These are phyloP conservation scores for Pyrus pyrifolia DNA, from an alignment of 306 rosid species.

Conservation along the genomic window DNA sequence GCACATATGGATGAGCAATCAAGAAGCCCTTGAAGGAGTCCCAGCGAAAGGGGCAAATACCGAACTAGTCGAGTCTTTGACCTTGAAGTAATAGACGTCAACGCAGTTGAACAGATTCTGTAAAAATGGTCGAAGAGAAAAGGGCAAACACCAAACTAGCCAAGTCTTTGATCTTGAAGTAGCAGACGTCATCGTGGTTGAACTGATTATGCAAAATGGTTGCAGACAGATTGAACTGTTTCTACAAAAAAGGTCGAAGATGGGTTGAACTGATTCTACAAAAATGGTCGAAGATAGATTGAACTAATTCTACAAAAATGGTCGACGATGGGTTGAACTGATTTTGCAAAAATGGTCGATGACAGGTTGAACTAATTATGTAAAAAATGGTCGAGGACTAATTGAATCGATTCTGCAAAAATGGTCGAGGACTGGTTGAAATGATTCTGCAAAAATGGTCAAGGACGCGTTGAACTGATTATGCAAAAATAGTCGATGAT, in stretches of 20 bases:
- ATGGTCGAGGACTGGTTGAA: rapidly evolving
- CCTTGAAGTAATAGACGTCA: slow-evolving; percentile 72
- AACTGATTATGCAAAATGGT: slow-evolving; percentile 14
- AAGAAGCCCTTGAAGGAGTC: slow-evolving; percentile 45
- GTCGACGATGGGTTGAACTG: too few relatives aligned
- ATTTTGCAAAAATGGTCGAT: too few relatives aligned
- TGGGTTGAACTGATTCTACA: too few relatives aligned
- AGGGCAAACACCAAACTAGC: slow-evolving; percentile 91
- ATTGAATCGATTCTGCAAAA: too few relatives aligned
- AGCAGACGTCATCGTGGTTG: slow-evolving; percentile 68
- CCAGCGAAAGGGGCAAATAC: slow-evolving; percentile 89
- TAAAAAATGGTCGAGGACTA: too few relatives aligned
- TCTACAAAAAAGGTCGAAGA: too few relatives aligned
- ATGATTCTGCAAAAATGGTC: too few relatives aligned
- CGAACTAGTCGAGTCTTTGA: slow-evolving; percentile 86
- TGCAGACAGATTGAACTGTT: rapidly evolving
- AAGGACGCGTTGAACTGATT: too few relatives aligned
- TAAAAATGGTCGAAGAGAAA: slow-evolving; percentile 16
- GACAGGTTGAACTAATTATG: rapidly evolving
- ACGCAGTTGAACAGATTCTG: slow-evolving; percentile 46
- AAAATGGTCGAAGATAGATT: too few relatives aligned
- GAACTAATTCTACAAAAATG: too few relatives aligned
- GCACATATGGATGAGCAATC: slow-evolving; percentile 63
- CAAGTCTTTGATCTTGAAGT: slow-evolving; percentile 79
- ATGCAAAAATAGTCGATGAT: too few relatives aligned